Conservation (phyloP, 2,329 filamentous ascomycete genomes). For the Colletotrichum graminicola region DNA sequence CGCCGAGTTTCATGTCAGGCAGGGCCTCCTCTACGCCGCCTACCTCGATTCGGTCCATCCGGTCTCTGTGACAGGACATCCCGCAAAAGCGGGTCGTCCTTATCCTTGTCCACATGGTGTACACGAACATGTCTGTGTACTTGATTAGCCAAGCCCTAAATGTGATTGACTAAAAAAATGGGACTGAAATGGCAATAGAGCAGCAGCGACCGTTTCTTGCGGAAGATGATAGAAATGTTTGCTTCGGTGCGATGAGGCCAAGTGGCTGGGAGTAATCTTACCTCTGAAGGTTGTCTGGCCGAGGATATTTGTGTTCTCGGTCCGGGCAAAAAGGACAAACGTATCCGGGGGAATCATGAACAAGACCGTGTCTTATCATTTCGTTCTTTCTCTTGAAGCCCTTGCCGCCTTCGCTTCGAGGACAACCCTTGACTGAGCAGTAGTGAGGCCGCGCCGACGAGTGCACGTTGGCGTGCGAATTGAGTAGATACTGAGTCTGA, state of each 20-base stretch:
- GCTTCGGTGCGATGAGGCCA: background rate
- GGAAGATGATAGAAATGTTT: background rate
- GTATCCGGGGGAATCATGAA: slow-evolving; percentile 94
- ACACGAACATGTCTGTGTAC: slow-evolving; percentile 84
- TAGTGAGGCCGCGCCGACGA: slow-evolving; percentile 75
- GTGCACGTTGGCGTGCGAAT: slow-evolving; percentile 82
- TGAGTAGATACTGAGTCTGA: slow-evolving; percentile 81
- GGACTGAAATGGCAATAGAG: background rate
- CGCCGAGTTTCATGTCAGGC: slow-evolving; percentile 2
- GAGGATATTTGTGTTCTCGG: slow-evolving; percentile 91
- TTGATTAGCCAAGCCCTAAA: slow-evolving; percentile 11
- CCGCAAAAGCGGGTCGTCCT: slow-evolving; percentile 84
- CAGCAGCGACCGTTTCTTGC: background rate
- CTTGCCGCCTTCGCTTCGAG: slow-evolving; percentile 73
- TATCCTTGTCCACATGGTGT: slow-evolving; percentile 90
- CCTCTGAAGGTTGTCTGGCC: slow-evolving; percentile 96
- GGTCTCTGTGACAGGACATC: slow-evolving; percentile 88
- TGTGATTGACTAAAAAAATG: background rate
- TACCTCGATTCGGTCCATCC: slow-evolving; percentile 84
- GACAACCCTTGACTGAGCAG: slow-evolving; percentile 71
- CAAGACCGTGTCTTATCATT: slow-evolving; percentile 83
- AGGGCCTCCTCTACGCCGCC: slow-evolving; percentile 74
- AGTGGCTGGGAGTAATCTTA: slow-evolving; percentile 57
- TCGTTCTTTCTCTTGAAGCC: slow-evolving; percentile 81
- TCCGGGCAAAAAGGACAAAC: slow-evolving; percentile 97